Percentiles rank a stretch among this genome's conserved stretches.
Conservation (phyloP, 768 basidiomycete genomes). For the Lentinus brumalis region DNA sequence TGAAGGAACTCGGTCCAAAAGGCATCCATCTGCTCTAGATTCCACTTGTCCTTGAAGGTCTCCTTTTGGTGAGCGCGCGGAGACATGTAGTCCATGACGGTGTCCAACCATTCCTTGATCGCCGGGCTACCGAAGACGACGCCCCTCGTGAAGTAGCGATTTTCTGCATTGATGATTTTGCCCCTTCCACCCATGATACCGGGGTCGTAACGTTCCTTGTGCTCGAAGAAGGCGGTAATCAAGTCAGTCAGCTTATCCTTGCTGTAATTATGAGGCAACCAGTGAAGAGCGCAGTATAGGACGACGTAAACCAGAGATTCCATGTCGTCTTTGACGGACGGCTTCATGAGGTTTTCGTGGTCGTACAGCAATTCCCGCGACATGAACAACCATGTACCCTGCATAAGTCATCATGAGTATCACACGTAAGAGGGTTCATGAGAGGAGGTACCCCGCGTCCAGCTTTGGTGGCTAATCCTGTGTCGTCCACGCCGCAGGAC, state of each 20-base stretch:
- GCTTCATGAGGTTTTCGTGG: too few species aligned
- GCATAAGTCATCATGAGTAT: background rate
- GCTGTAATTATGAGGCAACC: background rate
- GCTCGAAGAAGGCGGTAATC: background rate
- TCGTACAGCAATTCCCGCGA: background rate
- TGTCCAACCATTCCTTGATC: background rate
- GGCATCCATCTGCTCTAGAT: background rate
- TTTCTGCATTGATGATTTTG: background rate
- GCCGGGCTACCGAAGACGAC: background rate
- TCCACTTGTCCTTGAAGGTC: background rate
- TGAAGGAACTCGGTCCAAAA: constrained; percentile 8
- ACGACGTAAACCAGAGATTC: constrained; percentile 14
- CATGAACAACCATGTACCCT: constrained; percentile 15
- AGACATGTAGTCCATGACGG: background rate
- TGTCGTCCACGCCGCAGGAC: background rate
- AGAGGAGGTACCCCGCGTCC: background rate
- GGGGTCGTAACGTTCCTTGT: too few species aligned
- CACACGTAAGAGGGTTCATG: too few species aligned
- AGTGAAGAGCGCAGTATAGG: constrained; percentile 3
- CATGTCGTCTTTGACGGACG: constrained; percentile 14
- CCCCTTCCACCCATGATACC: background rate
- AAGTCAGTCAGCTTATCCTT: background rate
- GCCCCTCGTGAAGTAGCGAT: background rate
- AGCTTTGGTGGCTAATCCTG: background rate
- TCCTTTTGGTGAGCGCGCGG: background rate